Conservation (phyloP, 495 filamentous ascomycete genomes). For the Aspergillus leporis region DNA sequence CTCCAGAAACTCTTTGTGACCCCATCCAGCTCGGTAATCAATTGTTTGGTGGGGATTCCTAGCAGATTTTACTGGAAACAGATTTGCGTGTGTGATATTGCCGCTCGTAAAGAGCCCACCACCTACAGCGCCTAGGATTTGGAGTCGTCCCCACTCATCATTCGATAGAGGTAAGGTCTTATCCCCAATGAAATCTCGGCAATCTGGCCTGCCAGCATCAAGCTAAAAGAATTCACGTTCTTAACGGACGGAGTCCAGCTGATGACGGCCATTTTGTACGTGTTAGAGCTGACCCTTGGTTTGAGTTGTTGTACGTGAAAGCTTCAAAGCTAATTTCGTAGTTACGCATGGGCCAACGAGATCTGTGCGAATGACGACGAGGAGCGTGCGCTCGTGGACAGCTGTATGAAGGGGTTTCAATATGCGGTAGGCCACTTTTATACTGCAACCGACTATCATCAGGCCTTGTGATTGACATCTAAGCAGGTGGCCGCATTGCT, state of each 20-base stretch:
- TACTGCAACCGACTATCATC: neutral
- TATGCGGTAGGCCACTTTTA: conserved; percentile 16
- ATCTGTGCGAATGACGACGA: conserved; percentile 26
- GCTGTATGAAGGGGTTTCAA: conserved; percentile 27
- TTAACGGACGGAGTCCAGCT: conserved; percentile 26
- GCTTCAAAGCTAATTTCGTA: neutral
- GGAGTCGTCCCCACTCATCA: neutral
- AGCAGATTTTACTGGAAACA: conserved; percentile 22
- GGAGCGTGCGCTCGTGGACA: conserved; percentile 22
- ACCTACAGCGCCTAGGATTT: neutral
- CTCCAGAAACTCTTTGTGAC: neutral
- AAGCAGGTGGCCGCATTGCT: conserved; percentile 25
- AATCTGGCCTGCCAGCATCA: conserved; percentile 22
- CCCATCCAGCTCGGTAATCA: neutral
- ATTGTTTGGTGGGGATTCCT: conserved; percentile 18
- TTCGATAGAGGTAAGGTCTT: conserved; percentile 16
- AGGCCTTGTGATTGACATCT: no score
- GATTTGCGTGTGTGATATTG: conserved; percentile 18
- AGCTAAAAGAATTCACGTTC: conserved; percentile 25
- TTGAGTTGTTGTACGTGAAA: neutral
- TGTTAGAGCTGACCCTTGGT: no score
- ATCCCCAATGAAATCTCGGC: conserved; percentile 33
- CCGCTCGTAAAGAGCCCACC: conserved; percentile 13
- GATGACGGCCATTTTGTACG: conserved; percentile 33
- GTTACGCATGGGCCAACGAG: conserved; percentile 27